Percentiles rank a stretch among this genome's conserved stretches.
Conservation (phyloP, 768 basidiomycete species). For the Scleroderma bovista region DNA sequence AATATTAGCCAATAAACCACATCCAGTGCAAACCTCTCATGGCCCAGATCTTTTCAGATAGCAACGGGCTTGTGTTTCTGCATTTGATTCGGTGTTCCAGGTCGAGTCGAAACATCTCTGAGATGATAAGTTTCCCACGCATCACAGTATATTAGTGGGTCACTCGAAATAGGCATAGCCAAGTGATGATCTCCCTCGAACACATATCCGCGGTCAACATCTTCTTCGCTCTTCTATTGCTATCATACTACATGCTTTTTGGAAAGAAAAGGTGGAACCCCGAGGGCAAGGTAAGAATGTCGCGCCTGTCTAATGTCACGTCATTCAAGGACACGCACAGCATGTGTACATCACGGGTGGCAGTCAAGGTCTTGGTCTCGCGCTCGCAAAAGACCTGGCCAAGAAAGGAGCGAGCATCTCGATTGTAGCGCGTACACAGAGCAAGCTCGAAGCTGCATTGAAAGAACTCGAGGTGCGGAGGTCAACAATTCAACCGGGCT, state of each 20-base stretch:
- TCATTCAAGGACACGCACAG: conserved; percentile 31
- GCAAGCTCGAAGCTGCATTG: conserved; percentile 56
- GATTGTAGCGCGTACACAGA: conserved; percentile 74
- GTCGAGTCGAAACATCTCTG: no score
- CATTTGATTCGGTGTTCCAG: no score
- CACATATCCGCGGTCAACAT: neutral
- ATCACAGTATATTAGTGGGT: no score
- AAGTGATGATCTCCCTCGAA: neutral
- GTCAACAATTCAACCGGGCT: neutral
- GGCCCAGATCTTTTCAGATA: no score
- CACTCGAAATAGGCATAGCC: no score
- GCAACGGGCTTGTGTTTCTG: no score
- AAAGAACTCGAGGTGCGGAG: conserved; percentile 58
- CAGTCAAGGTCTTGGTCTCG: conserved; percentile 73
- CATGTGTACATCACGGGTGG: conserved; percentile 86
- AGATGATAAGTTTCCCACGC: no score
- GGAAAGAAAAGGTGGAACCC: conserved; percentile 43
- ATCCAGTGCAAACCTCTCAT: no score
- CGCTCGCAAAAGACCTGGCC: conserved; percentile 61
- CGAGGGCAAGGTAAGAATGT: conserved; percentile 32
- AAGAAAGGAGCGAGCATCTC: conserved; percentile 75
- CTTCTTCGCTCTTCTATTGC: neutral
- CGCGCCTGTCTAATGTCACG: neutral
- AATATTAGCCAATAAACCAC: no score
- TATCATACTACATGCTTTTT: neutral